These are phyloP conservation scores for Suillus subalutaceus DNA, from an alignment of 768 basidiomycete genomes.

Conservation along the genomic window DNA sequence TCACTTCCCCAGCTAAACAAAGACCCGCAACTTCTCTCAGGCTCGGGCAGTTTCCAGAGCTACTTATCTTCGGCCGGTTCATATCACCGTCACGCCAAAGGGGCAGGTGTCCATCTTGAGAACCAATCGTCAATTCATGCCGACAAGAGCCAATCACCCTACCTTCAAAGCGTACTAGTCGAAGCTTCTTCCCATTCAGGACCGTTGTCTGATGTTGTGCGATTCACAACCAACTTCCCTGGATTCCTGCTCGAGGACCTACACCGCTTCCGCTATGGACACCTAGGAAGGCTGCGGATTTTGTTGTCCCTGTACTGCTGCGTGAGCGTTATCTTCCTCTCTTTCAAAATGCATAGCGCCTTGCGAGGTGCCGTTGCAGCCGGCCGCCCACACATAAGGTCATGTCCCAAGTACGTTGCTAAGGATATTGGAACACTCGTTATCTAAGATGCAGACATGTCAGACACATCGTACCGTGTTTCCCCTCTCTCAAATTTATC, in stretches of 20 bases:
- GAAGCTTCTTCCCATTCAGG: constrained; percentile 18
- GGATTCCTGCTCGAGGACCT: constrained; percentile 31
- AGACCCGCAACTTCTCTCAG: constrained; percentile 16
- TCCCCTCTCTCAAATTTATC: constrained; percentile 35
- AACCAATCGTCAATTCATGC: constrained; percentile 10
- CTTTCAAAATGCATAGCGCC: constrained; percentile 29
- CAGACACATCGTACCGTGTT: constrained; percentile 6
- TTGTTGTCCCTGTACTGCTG: constrained; percentile 42
- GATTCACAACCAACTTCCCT: constrained; percentile 28
- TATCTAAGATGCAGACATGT: background rate
- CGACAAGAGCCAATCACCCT: constrained; percentile 7
- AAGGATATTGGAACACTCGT: background rate
- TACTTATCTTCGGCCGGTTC: constrained; percentile 47
- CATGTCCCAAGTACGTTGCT: constrained; percentile 1
- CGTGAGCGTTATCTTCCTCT: constrained; percentile 43
- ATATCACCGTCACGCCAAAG: constrained; percentile 36
- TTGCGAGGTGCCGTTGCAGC: constrained; percentile 11
- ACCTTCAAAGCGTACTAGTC: constrained; percentile 8
- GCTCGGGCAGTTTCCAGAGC: constrained; percentile 47
- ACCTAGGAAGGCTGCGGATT: constrained; percentile 34
- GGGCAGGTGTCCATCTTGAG: constrained; percentile 25
- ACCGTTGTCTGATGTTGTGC: constrained; percentile 27
- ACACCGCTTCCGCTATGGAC: constrained; percentile 25
- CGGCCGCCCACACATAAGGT: background rate
- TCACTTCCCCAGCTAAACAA: background rate